A percentile compares a stretch with the other conserved stretches of the same genome.
These are phyloP conservation scores for Amanita subjunquillea DNA, from an alignment of 768 basidiomycete species.

Conservation along the genomic window DNA sequence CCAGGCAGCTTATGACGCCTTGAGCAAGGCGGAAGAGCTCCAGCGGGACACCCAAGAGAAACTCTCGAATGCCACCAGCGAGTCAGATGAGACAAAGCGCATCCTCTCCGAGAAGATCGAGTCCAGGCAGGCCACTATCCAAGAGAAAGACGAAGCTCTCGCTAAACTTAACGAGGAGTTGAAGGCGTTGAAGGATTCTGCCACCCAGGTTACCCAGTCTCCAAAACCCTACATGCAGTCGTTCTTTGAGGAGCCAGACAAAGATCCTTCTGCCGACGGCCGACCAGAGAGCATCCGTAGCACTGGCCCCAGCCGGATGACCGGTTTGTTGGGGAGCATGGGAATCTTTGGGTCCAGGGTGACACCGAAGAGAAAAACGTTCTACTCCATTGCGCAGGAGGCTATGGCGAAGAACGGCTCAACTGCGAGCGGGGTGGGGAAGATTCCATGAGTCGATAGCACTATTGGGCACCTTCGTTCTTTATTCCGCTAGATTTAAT, in stretches of 20 bases:
- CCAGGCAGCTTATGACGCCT: not conserved
- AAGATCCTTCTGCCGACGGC: not conserved
- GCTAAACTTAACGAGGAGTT: not conserved
- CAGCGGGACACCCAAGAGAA: not conserved
- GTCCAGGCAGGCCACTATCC: not conserved
- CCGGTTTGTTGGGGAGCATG: not conserved
- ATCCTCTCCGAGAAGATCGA: constrained; percentile 1
- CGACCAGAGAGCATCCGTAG: constrained; percentile 4
- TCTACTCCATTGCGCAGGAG: not conserved
- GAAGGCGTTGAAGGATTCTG: not conserved
- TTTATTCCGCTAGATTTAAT: not conserved
- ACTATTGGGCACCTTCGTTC: not conserved
- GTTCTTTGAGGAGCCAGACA: not conserved
- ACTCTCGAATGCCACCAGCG: not conserved
- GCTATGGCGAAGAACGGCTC: constrained; percentile 2
- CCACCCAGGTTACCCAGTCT: not conserved
- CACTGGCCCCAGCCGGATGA: not conserved
- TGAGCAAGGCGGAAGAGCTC: not conserved
- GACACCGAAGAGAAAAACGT: not conserved
- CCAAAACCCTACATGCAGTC: not conserved
- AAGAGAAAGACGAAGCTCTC: not conserved
- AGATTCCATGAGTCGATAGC: not conserved
- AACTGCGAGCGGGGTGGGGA: not conserved
- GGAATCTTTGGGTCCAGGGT: not conserved
- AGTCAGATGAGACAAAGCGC: constrained; percentile 2